A percentile compares a stretch with the other conserved stretches of the same genome.
Conservation (phyloP, 164 flowering plant genomes). For the Chimonanthus praecox region DNA sequence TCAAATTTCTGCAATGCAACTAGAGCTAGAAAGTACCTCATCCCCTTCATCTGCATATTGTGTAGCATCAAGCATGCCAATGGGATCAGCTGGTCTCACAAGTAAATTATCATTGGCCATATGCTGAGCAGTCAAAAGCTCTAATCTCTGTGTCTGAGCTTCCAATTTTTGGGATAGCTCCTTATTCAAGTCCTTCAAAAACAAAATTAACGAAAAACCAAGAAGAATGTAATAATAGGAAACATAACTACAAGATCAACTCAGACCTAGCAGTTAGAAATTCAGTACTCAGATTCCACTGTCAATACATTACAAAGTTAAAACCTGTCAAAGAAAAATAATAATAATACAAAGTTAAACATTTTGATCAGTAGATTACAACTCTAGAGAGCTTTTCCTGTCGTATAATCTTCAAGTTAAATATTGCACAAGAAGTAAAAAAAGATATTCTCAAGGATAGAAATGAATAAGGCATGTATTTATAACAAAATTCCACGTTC, state of each 20-base stretch:
- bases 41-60: conserved; percentile 91
- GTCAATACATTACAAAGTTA: background rate
- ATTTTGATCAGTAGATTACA: background rate
- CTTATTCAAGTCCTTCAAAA: conserved; percentile 72
- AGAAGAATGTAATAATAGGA: background rate
- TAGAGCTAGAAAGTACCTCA: conserved; percentile 51
- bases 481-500: too few relatives aligned
- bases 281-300: background rate
- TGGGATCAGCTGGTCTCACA: conserved; percentile 38
- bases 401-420: background rate
- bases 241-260: background rate
- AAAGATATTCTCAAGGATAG: background rate
- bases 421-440: background rate
- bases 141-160: conserved; percentile 86
- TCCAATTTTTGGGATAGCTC: conserved; percentile 86
- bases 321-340: too few relatives aligned
- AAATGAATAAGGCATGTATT: too few relatives aligned
- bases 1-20: background rate
- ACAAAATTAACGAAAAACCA: background rate
- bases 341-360: background rate
- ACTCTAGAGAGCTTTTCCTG: background rate
- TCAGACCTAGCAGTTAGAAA: background rate
- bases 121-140: conserved; percentile 83
- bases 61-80: conserved; percentile 28
- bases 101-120: conserved; percentile 53